Evolutionary conservation across 2,329 filamentous ascomycete genomes (phyloP), one percentile per base, ranked within the genome.

Genomic region (Colletotrichum musicola): DNA sequence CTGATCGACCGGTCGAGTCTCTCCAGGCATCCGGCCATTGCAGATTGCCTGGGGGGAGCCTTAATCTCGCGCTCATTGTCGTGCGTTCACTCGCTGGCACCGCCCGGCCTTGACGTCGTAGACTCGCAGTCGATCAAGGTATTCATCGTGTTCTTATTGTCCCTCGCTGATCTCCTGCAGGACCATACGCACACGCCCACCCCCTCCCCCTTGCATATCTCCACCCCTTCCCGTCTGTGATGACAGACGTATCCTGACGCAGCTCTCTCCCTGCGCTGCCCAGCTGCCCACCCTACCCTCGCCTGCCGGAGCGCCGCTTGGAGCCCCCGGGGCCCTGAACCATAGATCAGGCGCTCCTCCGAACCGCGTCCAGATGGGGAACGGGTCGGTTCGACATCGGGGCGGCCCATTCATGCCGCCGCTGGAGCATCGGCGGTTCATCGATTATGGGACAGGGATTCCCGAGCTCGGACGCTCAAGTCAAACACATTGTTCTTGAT

Each of bases 141-240:
- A 44, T 54, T 54, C 49, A 46, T 44, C 35, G 50, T 30, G 25
- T 62, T 62, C 49, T 49, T 35, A 62, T 62, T 54, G 49, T 62
- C 59, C 59, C 49, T 61, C 40, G 59, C 49, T 49, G 59, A 54
- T 62, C 59, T 46, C 59, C 35, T 53, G 6, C 47, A 25, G 49
- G 30, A 22, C 13, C 10, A 18, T 49, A 22, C 10, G n/a, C 6
- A 22, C 46, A 49, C 46, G 46, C 46, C 44, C 16, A 16, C 42
- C 42, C 49, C 49, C 25, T 30, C 16, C 18, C 42, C 12, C 25
- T 51, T 44, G n/a, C 50, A 35, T 35, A 35, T 35, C 30, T 35
- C 30, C 30, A 54, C 22, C 59, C 35, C 49, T 54, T n/a, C 35
- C 38, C 35, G 27, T n/a, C 14, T 16, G 49, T 14, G 59, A 62